These are phyloP conservation scores for Collybia mongolica DNA, from an alignment of 768 basidiomycete genomes.

Conservation along the genomic window DNA sequence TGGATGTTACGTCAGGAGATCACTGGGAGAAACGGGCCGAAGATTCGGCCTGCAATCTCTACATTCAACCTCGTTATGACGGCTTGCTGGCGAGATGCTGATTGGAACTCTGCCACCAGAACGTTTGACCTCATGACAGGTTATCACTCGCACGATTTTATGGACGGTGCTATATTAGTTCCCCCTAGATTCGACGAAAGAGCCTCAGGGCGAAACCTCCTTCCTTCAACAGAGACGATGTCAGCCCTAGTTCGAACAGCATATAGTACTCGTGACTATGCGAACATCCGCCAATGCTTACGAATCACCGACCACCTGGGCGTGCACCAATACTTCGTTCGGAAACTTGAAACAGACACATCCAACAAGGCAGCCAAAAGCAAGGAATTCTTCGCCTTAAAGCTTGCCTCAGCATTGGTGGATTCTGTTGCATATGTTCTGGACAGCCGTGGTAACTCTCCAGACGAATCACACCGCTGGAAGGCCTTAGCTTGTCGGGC, in stretches of 20 bases:
- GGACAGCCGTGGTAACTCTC: constrained; percentile 15
- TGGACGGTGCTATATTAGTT: constrained; percentile 38
- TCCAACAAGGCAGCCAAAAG: constrained; percentile 32
- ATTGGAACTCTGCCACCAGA: constrained; percentile 59
- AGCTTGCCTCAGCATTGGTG: constrained; percentile 45
- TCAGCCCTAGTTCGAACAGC: constrained; percentile 60
- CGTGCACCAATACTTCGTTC: constrained; percentile 28
- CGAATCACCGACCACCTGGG: constrained; percentile 55
- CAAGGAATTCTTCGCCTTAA: constrained; percentile 40
- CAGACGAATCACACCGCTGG: constrained; percentile 27
- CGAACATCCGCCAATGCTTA: constrained; percentile 57
- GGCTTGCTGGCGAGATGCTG: constrained; percentile 60
- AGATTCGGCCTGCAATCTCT: constrained; percentile 42
- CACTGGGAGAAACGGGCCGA: constrained; percentile 39
- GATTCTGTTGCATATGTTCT: constrained; percentile 37
- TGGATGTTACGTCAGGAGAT: constrained; percentile 68
- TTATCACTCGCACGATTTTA: constrained; percentile 52
- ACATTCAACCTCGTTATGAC: constrained; percentile 64
- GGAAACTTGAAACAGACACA: constrained; percentile 17
- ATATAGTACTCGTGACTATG: constrained; percentile 44
- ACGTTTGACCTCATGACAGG: constrained; percentile 77
- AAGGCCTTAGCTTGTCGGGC: constrained; percentile 22
- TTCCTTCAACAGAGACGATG: constrained; percentile 52
- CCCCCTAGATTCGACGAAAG: constrained; percentile 41
- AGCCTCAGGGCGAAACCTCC: constrained; percentile 40